Conservation (phyloP, 163 green algal species). For the Trebouxiophyceae sp. region DNA sequence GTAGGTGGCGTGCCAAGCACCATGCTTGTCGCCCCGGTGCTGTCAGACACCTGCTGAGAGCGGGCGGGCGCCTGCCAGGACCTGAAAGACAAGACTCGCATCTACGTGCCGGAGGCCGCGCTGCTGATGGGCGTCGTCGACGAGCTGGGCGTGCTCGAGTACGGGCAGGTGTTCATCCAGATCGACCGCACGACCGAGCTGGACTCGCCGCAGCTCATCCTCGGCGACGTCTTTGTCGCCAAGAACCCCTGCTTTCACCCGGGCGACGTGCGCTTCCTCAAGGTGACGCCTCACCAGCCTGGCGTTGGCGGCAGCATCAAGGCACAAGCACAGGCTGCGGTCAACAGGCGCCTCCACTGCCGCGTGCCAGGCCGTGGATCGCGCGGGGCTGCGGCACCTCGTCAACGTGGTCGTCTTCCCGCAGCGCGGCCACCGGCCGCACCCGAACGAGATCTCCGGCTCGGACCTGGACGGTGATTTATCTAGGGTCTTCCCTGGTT, state of each 20-base stretch:
- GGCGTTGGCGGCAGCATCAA: not conserved
- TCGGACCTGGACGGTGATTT: conserved; percentile 27
- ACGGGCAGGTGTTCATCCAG: conserved; percentile 20
- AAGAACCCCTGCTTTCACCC: conserved; percentile 48
- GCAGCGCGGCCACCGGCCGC: conserved; percentile 13
- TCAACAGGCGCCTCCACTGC: not conserved
- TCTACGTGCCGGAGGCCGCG: conserved; percentile 16
- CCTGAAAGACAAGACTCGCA: conserved; percentile 23
- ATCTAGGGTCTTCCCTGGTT: not conserved
- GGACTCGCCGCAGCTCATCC: conserved; percentile 11
- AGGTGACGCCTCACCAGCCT: not conserved
- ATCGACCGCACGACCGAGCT: not conserved
- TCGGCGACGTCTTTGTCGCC: conserved; percentile 26
- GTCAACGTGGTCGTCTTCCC: conserved; percentile 35
- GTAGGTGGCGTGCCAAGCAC: too few species aligned
- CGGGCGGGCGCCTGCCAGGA: conserved; percentile 15
- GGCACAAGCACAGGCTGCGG: not conserved
- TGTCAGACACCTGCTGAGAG: too few species aligned
- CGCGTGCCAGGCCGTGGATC: conserved; percentile 21
- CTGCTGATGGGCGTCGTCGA: conserved; percentile 40
- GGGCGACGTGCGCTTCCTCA: conserved; percentile 37
- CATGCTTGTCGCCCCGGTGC: too few species aligned
- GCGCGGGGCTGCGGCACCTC: conserved; percentile 23
- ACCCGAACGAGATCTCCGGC: conserved; percentile 20
- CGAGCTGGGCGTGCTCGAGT: conserved; percentile 25